A percentile compares a stretch with the other conserved stretches of the same genome.
These are phyloP conservation scores for Nemophila menziesii DNA, from an alignment of 257 asterid genomes.

Conservation along the genomic window DNA sequence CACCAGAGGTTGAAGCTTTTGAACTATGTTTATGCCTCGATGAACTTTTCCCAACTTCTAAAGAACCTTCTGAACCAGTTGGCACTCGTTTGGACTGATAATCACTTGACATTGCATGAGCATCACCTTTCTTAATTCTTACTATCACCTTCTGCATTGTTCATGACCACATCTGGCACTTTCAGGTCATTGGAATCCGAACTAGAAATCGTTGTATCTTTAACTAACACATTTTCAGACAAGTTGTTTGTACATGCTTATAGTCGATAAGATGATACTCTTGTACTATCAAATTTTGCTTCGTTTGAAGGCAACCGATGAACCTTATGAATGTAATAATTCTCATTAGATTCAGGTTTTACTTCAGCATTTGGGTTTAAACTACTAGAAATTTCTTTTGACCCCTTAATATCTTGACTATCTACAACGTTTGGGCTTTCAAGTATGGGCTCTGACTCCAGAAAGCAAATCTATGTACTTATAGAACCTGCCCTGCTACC, in stretches of 20 bases:
- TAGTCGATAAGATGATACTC: too few relatives aligned
- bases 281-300: too few relatives aligned
- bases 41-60: slow-evolving; percentile 36
- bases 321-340: too few relatives aligned
- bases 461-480: slow-evolving; percentile 27
- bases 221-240: slow-evolving; percentile 28
- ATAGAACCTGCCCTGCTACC: slow-evolving; percentile 24
- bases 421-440: slow-evolving; percentile 21
- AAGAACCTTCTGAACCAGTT: slow-evolving; percentile 34
- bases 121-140: slow-evolving; percentile 23
- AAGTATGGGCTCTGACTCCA: slow-evolving; percentile 25
- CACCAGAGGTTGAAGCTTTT: too few relatives aligned
- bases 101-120: slow-evolving; percentile 25
- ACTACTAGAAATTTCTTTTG: slow-evolving; percentile 24
- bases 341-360: slow-evolving; percentile 29
- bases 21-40: too few relatives aligned
- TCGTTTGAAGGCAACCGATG: too few relatives aligned
- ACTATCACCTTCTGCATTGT: slow-evolving; percentile 16
- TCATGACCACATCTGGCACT: slow-evolving; percentile 29
- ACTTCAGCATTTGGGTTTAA: slow-evolving; percentile 32
- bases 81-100: slow-evolving; percentile 33
- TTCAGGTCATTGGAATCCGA: slow-evolving; percentile 27
- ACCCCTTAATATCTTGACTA: too few relatives aligned
- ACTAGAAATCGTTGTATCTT: slow-evolving; percentile 18
- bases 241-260: too few relatives aligned